These are phyloP conservation scores for Heliosperma pusillum DNA, from an alignment of 148 eudicot genomes.

Conservation along the genomic window DNA sequence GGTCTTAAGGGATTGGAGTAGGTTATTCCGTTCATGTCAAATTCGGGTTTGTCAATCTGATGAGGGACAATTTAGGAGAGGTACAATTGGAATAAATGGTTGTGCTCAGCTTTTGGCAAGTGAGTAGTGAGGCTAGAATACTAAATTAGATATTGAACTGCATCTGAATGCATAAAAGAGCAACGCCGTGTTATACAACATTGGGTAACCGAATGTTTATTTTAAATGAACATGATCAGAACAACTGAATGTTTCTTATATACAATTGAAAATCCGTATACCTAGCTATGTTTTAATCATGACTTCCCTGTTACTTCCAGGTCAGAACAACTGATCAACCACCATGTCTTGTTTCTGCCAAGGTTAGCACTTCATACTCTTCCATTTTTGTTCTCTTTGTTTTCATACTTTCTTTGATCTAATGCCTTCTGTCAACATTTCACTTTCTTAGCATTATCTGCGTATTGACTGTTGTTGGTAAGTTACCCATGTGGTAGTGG, in stretches of 20 bases:
- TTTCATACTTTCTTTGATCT: not conserved
- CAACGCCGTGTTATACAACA: too few relatives aligned
- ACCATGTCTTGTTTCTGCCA: slow-evolving; percentile 54
- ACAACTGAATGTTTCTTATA: not conserved
- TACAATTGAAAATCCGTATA: not conserved
- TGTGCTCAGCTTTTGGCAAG: not conserved
- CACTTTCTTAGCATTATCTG: not conserved
- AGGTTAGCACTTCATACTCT: slow-evolving; percentile 46
- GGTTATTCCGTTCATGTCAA: not conserved
- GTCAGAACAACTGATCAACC: slow-evolving; percentile 46
- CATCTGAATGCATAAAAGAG: not conserved
- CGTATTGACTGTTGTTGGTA: not conserved
- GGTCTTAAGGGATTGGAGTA: not conserved
- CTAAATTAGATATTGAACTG: slow-evolving; percentile 3
- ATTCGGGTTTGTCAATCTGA: not conserved
- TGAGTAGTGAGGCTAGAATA: not conserved
- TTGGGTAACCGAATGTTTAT: not conserved
- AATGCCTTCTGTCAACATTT: not conserved
- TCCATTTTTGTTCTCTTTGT: slow-evolving; percentile 1
- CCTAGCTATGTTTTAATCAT: not conserved
- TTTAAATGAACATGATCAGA: not conserved
- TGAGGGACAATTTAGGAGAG: too few relatives aligned
- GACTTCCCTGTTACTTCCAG: slow-evolving; percentile 40
- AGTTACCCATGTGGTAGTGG: too few relatives aligned
- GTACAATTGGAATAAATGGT: not conserved